Base-by-base conservation (phyloP, 2,329 filamentous ascomycete genomes). In the Aquanectria penicillioides region DNA sequence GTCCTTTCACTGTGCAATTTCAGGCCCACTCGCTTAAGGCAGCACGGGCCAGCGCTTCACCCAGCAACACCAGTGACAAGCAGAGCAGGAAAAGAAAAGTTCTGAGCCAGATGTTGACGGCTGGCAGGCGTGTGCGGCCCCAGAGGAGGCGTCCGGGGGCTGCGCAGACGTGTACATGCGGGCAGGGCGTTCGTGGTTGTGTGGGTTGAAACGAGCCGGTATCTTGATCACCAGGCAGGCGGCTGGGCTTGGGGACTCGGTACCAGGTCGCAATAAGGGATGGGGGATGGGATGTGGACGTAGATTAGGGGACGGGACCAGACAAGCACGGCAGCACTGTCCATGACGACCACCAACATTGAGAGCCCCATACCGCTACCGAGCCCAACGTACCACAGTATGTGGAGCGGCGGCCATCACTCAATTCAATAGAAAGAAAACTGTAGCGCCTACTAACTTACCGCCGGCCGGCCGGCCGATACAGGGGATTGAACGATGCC, bases 1-100 rank as follows among this genome's bases (percentile, higher is more conserved):
- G 57, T 46, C 59, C 67, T 61, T 36, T 12, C 36, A 12, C 28
- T 37, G n/a, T 71, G 68, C 59, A 69, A 72, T 72, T 69, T 72
- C 67, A 71, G 70, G 51, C 67, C 69, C 69, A 71, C 69, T 72
- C 69, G 64, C 70, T 72, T 68, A 47, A 65, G 63, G 55, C 56
- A 59, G 70, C 70, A 72, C 69, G 62, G 70, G 57, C 70, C 70
- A 72, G 56, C 59, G 28, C 51, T 59, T 69, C 51, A 66, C 67
- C 67, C 65, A 69, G 67, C 67, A 69, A 69, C 67, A 66, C n/a
- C n/a, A n/a, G n/a, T n/a, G 55, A 44, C 55, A 61, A 62, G 51
- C 29, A 31, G 36, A 41, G 43, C 20, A 7, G 26, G 9, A 22
- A 26, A 18, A 26, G 28, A 38, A 18, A 15, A 50, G 37, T 36